These are phyloP conservation scores for Anthoceros angustus DNA, from an alignment of 225 moss, liverwort and hornwort species.

Conservation along the genomic window DNA sequence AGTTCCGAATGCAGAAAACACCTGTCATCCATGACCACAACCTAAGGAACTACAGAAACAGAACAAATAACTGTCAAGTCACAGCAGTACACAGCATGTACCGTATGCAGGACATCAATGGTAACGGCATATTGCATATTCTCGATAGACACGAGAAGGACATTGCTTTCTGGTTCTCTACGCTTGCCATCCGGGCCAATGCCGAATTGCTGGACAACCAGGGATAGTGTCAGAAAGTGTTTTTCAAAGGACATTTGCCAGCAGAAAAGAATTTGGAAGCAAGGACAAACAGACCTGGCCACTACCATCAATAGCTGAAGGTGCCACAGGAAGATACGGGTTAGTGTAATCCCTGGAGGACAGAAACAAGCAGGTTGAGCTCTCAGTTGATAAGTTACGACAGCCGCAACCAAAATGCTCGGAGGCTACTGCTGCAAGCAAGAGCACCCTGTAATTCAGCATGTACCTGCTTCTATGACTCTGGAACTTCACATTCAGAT, in stretches of 20 bases:
- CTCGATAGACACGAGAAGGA: constrained; percentile 83
- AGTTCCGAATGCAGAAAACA: constrained; percentile 91
- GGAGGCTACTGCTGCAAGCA: not conserved
- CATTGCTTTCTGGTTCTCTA: constrained; percentile 97
- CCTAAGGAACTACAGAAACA: not conserved
- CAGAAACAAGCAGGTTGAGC: not conserved
- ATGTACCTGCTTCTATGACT: constrained; percentile 91
- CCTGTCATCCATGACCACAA: constrained; percentile 21
- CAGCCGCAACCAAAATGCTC: not conserved
- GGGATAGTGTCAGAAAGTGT: not conserved
- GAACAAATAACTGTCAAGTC: not conserved
- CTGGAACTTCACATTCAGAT: constrained; percentile 96
- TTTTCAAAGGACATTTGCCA: not conserved
- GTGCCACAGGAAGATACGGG: constrained; percentile 89
- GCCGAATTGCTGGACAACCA: constrained; percentile 44
- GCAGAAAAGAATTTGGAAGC: not conserved
- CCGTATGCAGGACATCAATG: constrained; percentile 93
- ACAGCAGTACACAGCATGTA: constrained; percentile 13
- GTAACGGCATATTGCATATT: constrained; percentile 99
- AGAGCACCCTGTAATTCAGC: not conserved
- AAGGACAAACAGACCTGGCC: constrained; percentile 47
- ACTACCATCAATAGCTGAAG: constrained; percentile 92
- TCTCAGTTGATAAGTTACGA: not conserved
- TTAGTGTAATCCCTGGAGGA: constrained; percentile 77
- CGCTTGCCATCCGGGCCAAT: constrained; percentile 93